Base-by-base conservation (phyloP, 1,284 basidiomycete genomes). In the Microbotryum violaceum region DNA sequence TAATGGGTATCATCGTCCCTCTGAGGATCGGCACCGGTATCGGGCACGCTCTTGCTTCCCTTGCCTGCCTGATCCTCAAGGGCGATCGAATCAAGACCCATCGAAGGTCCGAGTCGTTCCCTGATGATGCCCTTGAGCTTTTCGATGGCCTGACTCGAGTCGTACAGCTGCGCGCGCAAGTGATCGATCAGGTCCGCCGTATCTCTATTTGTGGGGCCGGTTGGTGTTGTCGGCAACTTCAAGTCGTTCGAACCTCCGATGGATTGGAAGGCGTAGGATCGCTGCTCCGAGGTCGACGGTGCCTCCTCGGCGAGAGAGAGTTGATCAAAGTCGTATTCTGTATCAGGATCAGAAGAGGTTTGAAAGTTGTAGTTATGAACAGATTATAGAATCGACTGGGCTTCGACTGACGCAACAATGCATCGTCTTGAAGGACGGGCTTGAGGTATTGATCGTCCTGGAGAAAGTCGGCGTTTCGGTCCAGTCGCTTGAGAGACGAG, bases 1-100 rank as follows among this genome's bases (percentile, higher is more conserved):
- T 98, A 98, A 74, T 96, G 89, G 0, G 88, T 83, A 74, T 97
- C 94, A 70, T 96, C 89, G 69, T 93, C 89, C 45, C 85, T 70
- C 55, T 75, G 70, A 10, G 60, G 46, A 31, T 61, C 61, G 48
- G 58, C 58, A 3, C 61, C 64, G 8, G 51, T 53, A 29, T 64
- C 44, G 21, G 23, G 45, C 33, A 42, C 50, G 4, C 31, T 60
- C 18, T 48, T 45, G 45, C 21, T 33, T 46, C 46, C 54, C 21
- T 10, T n/a, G 25, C 12, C 57, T 14, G 20, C 31, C 16, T 18
- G 47, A 8, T 55, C 44, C 23, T 48, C 61, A 4, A 47, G 18
- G 10, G 53, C 21, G 27, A 57, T 54, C 37, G 56, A 49, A 6
- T 61, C 59, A 18, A 63, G 48, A 6, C 62, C 67, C 58, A 69